Evolutionary conservation across 2,329 filamentous ascomycete genomes (phyloP).

Genomic region (Lizonia empirigonia): DNA sequence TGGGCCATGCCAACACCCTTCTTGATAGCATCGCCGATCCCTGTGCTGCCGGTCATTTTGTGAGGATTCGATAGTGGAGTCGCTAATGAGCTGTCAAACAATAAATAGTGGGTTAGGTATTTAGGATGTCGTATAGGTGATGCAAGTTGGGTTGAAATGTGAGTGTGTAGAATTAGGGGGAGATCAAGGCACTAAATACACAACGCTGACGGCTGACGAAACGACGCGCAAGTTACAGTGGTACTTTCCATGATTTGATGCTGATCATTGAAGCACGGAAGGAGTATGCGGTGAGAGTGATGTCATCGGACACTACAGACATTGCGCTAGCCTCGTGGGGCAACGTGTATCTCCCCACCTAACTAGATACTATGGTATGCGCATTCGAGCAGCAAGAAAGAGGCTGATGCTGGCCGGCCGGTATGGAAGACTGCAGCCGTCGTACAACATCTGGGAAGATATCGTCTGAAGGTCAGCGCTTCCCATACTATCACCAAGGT

Average conservation of each 20-base stretch:
- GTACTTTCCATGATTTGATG: constrained; percentile 13
- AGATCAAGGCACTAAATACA: background rate
- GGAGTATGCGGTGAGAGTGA: constrained; percentile 7
- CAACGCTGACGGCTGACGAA: constrained; percentile 4
- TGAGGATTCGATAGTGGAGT: background rate
- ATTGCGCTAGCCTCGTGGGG: background rate
- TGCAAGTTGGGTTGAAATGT: background rate
- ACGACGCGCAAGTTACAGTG: background rate
- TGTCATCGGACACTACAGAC: constrained; percentile 7
- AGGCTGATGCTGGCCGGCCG: background rate
- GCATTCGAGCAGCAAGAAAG: background rate
- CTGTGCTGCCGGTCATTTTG: constrained; percentile 35
- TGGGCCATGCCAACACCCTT: constrained; percentile 46
- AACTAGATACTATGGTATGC: too few relatives aligned
- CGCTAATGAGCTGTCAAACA: constrained; percentile 8
- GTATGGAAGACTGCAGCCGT: too few relatives aligned
- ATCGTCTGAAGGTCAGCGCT: too few relatives aligned
- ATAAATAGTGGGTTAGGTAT: constrained; percentile 1
- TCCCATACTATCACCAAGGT: too few relatives aligned
- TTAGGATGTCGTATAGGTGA: background rate
- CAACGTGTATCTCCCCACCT: background rate
- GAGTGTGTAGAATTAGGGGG: background rate
- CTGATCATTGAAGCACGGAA: constrained; percentile 9
- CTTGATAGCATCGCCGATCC: constrained; percentile 39
- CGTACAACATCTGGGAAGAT: too few relatives aligned